Percentiles rank a stretch among this genome's conserved stretches.
Conservation (phyloP, 2,329 filamentous ascomycete species). For the Lasiodiplodia gonubiensis region DNA sequence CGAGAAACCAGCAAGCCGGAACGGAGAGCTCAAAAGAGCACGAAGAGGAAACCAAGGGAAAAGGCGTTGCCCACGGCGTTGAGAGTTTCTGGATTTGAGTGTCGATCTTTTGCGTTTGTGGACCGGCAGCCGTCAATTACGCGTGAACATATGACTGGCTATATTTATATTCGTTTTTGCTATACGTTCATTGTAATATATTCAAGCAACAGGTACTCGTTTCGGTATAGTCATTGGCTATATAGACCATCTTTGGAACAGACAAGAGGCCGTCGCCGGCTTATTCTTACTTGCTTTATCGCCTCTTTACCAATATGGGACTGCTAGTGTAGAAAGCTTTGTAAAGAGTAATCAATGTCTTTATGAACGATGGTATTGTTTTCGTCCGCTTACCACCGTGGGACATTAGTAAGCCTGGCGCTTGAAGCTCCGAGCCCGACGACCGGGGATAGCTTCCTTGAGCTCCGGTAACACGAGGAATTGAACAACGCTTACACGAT, state of each 20-base stretch:
- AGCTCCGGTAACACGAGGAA: not conserved
- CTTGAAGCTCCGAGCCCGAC: not conserved
- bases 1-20: not conserved
- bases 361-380: not conserved
- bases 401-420: not conserved
- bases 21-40: not conserved
- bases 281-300: not conserved
- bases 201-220: not conserved
- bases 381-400: not conserved
- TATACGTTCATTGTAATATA: conserved; percentile 16
- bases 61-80: conserved; percentile 1
- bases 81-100: conserved; percentile 21
- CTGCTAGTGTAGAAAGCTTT: not conserved
- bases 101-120: not conserved
- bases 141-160: not conserved
- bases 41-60: not conserved
- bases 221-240: not conserved
- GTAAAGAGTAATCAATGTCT: not conserved
- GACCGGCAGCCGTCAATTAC: not conserved
- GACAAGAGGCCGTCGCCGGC: not conserved
- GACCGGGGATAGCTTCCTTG: not conserved
- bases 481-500: conserved; percentile 5
- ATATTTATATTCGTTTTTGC: not conserved
- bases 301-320: not conserved
- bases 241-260: not conserved